These are phyloP conservation scores for Ophiostoma montium DNA, from an alignment of 2,329 filamentous ascomycete genomes.

Conservation along the genomic window DNA sequence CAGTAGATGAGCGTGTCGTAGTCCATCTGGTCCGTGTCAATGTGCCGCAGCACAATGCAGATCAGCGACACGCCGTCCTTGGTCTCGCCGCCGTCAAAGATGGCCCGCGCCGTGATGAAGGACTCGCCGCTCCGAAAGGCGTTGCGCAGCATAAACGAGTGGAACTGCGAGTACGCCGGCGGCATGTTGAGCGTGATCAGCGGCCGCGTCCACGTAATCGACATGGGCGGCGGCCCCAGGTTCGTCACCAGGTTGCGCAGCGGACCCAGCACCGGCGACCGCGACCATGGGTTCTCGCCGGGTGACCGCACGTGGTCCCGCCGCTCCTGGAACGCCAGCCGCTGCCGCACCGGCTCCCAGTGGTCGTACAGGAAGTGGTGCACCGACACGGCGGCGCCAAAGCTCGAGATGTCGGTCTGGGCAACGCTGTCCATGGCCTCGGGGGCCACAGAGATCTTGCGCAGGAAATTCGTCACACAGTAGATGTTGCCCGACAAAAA, in stretches of 20 bases:
- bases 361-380: constrained; percentile 59
- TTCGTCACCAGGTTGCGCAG: constrained; percentile 49
- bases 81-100: constrained; percentile 58
- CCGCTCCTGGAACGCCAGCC: constrained; percentile 44
- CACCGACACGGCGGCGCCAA: constrained; percentile 55
- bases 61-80: constrained; percentile 58
- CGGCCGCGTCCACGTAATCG: constrained; percentile 56
- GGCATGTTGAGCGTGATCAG: constrained; percentile 50
- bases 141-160: constrained; percentile 59
- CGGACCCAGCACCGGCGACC: constrained; percentile 44
- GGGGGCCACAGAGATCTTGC: constrained; percentile 50
- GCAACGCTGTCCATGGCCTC: constrained; percentile 27
- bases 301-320: constrained; percentile 42
- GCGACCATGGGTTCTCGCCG: constrained; percentile 34
- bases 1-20: constrained; percentile 53
- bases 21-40: constrained; percentile 51
- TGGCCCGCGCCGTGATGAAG: constrained; percentile 47
- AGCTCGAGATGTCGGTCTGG: constrained; percentile 44
- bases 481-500: constrained; percentile 57
- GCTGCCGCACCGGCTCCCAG: constrained; percentile 55
- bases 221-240: constrained; percentile 51
- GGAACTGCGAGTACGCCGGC: constrained; percentile 52
- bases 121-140: constrained; percentile 52
- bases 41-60: constrained; percentile 53
- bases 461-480: constrained; percentile 49